Conservation (phyloP, 2,329 filamentous ascomycete species). For the Epichloe bromicola region DNA sequence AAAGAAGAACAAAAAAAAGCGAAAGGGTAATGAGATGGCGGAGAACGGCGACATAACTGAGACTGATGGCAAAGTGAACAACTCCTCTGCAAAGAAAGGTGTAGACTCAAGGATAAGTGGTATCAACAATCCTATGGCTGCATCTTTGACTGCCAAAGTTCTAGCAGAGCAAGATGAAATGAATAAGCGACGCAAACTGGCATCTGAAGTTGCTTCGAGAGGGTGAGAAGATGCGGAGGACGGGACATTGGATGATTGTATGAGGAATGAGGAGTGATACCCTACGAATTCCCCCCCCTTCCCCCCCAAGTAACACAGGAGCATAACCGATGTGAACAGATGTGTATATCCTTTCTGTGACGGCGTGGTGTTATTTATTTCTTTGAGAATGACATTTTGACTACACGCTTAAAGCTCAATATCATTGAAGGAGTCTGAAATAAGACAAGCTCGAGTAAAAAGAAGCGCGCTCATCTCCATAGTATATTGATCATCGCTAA, state of each 20-base stretch:
- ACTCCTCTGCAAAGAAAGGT: conserved; percentile 17
- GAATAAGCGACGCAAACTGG: conserved; percentile 66
- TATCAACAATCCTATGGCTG: conserved; percentile 83
- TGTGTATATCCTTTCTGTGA: background rate
- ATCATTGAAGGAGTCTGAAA: too few relatives aligned
- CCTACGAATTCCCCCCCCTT: background rate
- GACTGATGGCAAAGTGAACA: conserved; percentile 21
- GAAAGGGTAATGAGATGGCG: conserved; percentile 32
- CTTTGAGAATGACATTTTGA: too few relatives aligned
- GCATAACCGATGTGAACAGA: background rate
- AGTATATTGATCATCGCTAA: background rate
- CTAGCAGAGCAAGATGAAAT: conserved; percentile 73
- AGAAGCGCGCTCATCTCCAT: too few relatives aligned
- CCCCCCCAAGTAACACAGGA: background rate
- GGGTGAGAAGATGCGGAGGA: conserved; percentile 3
- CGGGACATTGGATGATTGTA: background rate
- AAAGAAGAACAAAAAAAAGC: conserved; percentile 52
- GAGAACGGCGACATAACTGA: conserved; percentile 36
- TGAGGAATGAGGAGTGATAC: background rate
- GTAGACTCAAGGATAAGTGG: conserved; percentile 32
- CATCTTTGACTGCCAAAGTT: conserved; percentile 74
- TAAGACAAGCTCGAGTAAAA: too few relatives aligned
- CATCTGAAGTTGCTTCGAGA: conserved; percentile 9
- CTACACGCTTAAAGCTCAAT: too few relatives aligned
- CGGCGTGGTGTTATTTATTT: background rate